These are phyloP conservation scores for Thalassiosira hispida DNA, from an alignment of 352 stramenopile species.

Conservation along the genomic window DNA sequence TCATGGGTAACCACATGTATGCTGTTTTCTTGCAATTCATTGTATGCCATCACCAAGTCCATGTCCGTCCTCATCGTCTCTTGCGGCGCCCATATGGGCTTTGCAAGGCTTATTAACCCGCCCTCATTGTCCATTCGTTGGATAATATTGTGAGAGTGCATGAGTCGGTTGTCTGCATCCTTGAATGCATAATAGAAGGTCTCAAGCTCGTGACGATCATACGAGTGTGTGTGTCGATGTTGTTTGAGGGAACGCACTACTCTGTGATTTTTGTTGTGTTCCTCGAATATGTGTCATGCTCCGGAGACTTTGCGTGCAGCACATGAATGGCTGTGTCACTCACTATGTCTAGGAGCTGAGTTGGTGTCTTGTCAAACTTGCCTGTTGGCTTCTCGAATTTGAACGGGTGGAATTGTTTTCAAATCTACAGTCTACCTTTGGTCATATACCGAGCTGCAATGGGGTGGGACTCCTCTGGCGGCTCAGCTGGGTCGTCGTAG, in stretches of 20 bases:
- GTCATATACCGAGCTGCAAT: not conserved
- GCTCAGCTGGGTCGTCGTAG: not conserved
- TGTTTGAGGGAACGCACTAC: not conserved
- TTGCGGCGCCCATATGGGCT: not conserved
- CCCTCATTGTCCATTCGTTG: not conserved
- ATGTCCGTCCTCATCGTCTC: conserved; percentile 19
- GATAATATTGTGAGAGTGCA: not conserved
- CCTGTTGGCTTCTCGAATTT: not conserved
- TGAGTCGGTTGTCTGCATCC: not conserved
- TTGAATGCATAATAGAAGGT: not conserved
- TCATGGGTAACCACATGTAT: not conserved
- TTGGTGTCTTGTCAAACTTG: not conserved
- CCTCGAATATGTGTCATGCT: not conserved
- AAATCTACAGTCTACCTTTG: not conserved
- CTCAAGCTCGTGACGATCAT: not conserved
- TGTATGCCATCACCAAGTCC: conserved; percentile 24
- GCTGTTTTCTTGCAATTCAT: not conserved
- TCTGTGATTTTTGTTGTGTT: not conserved
- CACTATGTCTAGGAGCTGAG: not conserved
- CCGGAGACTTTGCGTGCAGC: not conserved
- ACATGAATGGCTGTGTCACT: not conserved
- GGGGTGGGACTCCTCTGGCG: not conserved
- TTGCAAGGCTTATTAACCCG: not conserved
- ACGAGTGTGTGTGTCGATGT: not conserved
- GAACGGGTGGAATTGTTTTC: not conserved